Base-by-base conservation (phyloP, 1,139 yeast species). In the Hyphopichia wangnamkhiaoensis region DNA sequence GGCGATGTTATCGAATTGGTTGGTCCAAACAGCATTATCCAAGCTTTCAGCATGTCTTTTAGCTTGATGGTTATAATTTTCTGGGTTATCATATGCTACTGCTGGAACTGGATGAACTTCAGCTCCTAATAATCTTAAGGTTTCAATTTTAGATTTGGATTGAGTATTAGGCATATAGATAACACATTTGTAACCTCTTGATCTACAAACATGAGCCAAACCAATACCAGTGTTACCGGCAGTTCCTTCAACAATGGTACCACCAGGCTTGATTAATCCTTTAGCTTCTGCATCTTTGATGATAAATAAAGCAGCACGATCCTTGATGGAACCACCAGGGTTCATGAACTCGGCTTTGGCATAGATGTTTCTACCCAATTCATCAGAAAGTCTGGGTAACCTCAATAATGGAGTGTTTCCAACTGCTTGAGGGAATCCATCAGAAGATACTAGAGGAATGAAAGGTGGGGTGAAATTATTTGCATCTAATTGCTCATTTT, bases 241-340 rank as follows among this genome's bases (percentile, higher is more conserved):
- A 7, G 78, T 72, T 5, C 77, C 78, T 51, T 72, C 78, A 13
- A 72, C 71, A 14, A 72, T 56, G 5, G 77, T 71, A 25, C 88
- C 90, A 4, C 91, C 95, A 1, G 86, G 79, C 43, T 68, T 61
- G 43, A 87, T 67, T 43, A 76, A 64, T 1, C 95, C 95, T 45
- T 71, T 72, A 33, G 64, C 60, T 58, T 90, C 96, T 20, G 96
- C 96, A 51, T 85, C 91, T 53, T 84, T 75, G 42, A 89, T 71
- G 41, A 90, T 74, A 54, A 71, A 88, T 35, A 85, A 68, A 0
- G 96, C 96, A 6, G 96, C 96, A 43, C 97, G 75, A 59, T 89
- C 97, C 59, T 89, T 89, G 44, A 90, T 90, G 5, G 95, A 84
- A 1, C 96, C 97, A 35, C 96, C 96, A 2, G 97, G 97, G 63